Base-by-base conservation (phyloP, 768 basidiomycete genomes). In the Russula emetica region DNA sequence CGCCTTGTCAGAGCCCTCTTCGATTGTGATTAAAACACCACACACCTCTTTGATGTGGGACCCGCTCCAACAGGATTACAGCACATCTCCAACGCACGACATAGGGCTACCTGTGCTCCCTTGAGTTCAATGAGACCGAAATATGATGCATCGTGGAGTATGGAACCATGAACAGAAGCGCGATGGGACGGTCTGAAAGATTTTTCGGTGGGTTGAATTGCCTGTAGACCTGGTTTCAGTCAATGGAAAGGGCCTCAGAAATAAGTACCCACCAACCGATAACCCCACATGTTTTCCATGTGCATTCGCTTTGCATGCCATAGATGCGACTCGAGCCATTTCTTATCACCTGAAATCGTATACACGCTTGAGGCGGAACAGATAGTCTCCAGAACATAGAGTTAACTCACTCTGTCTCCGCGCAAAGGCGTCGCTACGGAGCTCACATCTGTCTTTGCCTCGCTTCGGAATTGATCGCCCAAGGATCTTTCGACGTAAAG, bases 301-400 rank as follows among this genome's bases (percentile, higher is more conserved):
- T 88, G 85, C 86, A 96, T 96, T 7, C 97, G 84, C 75, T 98
- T 98, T 1, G 94, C 91, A 70, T 98, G 96, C 93, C 94, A 98
- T 22, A 98, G 75, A 73, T 99, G 97, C 6, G 94, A 96, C 72
- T 96, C 93, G 0, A 99, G 83, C 96, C 96, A 98, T 14, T 81
- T 77, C 73, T 98, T 98, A 67, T 90, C 82, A 34, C 79, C 95
- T 97, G 67, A 2, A 47, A 34, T 13, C 30, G 36, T 42, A 5
- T 55, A 24, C n/a, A 45, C 22, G 44, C 32, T 3, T 20, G n/a
- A 45, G n/a, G 36, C 49, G 50, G 22, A 8, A 34, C 20, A 2
- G 36, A 55, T 58, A 49, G 20, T 52, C 20, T 22, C 59, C 34
- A 20, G 55, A 24, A 50, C 5, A 13, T n/a, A 42, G 36, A 42